These are phyloP conservation scores for Graphiopsis chlorocephala DNA, from an alignment of 2,329 filamentous ascomycete genomes.

Conservation along the genomic window DNA sequence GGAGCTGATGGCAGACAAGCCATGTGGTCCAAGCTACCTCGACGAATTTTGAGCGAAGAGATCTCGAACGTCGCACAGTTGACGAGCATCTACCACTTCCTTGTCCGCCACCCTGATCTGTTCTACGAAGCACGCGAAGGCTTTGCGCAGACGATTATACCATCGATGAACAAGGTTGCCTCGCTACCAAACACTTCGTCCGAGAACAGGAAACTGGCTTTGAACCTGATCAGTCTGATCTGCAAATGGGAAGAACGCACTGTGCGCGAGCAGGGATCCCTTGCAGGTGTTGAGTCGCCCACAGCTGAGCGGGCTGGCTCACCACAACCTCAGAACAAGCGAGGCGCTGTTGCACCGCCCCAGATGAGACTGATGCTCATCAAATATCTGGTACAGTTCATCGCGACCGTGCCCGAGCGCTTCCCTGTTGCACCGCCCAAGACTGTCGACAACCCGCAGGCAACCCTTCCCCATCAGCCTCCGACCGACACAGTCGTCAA, in stretches of 20 bases:
- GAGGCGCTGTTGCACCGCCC: slow-evolving; percentile 40
- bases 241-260: slow-evolving; percentile 90
- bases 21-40: slow-evolving; percentile 84
- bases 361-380: slow-evolving; percentile 74
- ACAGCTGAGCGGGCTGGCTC: slow-evolving; percentile 18
- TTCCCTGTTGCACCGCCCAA: slow-evolving; percentile 69
- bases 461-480: slow-evolving; percentile 43
- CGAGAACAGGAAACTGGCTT: slow-evolving; percentile 85
- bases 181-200: slow-evolving; percentile 78
- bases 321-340: slow-evolving; percentile 24
- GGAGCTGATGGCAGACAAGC: slow-evolving; percentile 70
- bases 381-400: slow-evolving; percentile 94
- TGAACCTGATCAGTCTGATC: slow-evolving; percentile 87
- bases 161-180: slow-evolving; percentile 83
- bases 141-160: slow-evolving; percentile 84
- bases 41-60: slow-evolving; percentile 89
- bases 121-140: slow-evolving; percentile 95
- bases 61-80: slow-evolving; percentile 93
- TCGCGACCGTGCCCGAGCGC: slow-evolving; percentile 82
- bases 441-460: slow-evolving; percentile 49
- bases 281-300: slow-evolving; percentile 29
- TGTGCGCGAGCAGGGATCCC: slow-evolving; percentile 57
- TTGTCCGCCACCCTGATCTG: slow-evolving; percentile 85
- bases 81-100: slow-evolving; percentile 95
- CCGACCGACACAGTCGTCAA: slow-evolving; percentile 81